Evolutionary conservation across 805 yeast species (phyloP).

Genomic region (Yarrowia keelungensis): DNA sequence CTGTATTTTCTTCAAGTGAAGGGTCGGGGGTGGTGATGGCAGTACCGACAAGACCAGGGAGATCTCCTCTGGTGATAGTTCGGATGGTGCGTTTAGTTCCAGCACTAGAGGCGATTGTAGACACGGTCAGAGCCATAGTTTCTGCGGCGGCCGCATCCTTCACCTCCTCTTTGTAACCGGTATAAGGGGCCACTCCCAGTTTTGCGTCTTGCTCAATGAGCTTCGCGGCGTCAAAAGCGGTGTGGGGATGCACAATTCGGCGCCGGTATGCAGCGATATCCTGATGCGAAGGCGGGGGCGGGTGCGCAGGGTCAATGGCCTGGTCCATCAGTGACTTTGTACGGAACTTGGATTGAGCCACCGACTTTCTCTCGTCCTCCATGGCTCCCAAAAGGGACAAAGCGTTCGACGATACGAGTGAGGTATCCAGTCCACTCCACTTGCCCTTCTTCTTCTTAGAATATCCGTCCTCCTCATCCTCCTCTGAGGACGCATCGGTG

Average conservation of each 20-base stretch:
- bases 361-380: slow-evolving; percentile 32
- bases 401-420: slow-evolving; percentile 24
- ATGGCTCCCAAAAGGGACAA: slow-evolving; percentile 32
- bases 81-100: slow-evolving; percentile 67
- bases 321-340: slow-evolving; percentile 38
- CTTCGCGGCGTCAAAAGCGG: slow-evolving; percentile 51
- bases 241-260: slow-evolving; percentile 65
- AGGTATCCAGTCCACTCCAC: slow-evolving; percentile 40
- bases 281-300: slow-evolving; percentile 51
- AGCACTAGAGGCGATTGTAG: slow-evolving; percentile 26
- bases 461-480: slow-evolving; percentile 59
- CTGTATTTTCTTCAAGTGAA: slow-evolving; percentile 2
- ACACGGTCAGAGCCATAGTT: slow-evolving; percentile 21
- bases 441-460: slow-evolving; percentile 49
- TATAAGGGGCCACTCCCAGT: slow-evolving; percentile 32
- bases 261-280: slow-evolving; percentile 65
- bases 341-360: slow-evolving; percentile 43
- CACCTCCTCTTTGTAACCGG: slow-evolving; percentile 34
- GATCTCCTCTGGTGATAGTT: slow-evolving; percentile 72
- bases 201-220: slow-evolving; percentile 38
- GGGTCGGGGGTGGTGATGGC: slow-evolving; percentile 39
- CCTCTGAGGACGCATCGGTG: slow-evolving; percentile 51
- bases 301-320: slow-evolving; percentile 41
- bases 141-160: slow-evolving; percentile 36
- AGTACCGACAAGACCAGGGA: slow-evolving; percentile 55